Evolutionary conservation across 108 stramenopile genomes (phyloP).

Genomic region (Heterococcus sp.): DNA sequence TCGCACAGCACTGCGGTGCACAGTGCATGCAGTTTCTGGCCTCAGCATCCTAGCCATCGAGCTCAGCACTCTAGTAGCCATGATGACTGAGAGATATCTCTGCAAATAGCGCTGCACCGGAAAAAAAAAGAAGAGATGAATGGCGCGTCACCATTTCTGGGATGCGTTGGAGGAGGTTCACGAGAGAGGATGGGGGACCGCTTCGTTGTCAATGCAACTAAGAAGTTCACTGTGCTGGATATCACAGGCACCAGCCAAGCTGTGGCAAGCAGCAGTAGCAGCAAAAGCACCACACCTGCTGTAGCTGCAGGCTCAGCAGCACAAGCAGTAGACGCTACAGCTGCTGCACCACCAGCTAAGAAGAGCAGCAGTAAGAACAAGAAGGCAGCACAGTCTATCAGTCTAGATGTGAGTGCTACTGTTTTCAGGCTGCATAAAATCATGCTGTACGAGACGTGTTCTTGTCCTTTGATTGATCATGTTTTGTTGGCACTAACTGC

Average conservation of each 20-base stretch:
- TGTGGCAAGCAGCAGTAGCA: neutral
- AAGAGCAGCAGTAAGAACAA: neutral
- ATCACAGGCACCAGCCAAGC: slow-evolving; percentile 14
- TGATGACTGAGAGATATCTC: too few relatives aligned
- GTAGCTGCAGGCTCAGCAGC: neutral
- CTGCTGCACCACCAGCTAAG: neutral
- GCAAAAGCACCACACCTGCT: neutral
- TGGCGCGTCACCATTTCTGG: too few relatives aligned
- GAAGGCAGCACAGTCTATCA: neutral
- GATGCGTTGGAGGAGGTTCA: too few relatives aligned
- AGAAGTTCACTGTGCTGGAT: slow-evolving; percentile 33
- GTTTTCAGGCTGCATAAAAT: too few relatives aligned
- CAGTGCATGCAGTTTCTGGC: neutral
- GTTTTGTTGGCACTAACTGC: too few relatives aligned
- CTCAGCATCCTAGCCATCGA: too few relatives aligned
- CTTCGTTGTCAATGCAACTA: slow-evolving; percentile 35
- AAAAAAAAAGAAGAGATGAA: too few relatives aligned
- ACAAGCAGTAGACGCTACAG: neutral
- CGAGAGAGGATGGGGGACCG: too few relatives aligned
- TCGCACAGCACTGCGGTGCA: neutral
- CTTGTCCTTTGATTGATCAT: too few relatives aligned
- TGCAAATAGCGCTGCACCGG: too few relatives aligned
- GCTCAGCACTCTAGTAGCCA: too few relatives aligned
- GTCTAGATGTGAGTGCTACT: neutral
- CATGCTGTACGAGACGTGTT: too few relatives aligned